A percentile compares a stretch with the other conserved stretches of the same genome.
Evolutionary conservation across 75 land plant species (phyloP).

Genomic region (Pseudotsuga menziesii): DNA sequence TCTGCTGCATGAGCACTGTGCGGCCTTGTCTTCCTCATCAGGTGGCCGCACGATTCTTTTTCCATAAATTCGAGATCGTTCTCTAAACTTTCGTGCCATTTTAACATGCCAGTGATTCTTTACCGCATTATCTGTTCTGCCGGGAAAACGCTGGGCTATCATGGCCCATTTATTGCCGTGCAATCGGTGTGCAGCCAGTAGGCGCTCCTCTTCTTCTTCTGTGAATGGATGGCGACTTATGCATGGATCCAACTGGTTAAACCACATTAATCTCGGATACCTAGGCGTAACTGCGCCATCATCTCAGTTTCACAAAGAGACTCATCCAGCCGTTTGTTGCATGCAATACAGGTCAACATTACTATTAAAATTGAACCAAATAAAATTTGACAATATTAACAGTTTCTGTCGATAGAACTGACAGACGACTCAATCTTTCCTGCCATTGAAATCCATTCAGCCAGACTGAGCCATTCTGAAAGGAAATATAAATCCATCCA

Average conservation of each 20-base stretch:
- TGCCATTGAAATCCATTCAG: no score
- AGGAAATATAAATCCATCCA: no score
- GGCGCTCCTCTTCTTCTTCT: constrained; percentile 58
- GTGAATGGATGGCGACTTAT: constrained; percentile 58
- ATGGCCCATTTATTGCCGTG: constrained; percentile 57
- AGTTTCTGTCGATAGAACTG: no score
- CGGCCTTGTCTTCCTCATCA: not conserved
- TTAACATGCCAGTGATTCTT: constrained; percentile 74
- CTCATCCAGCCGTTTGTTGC: no score
- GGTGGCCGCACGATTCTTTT: constrained; percentile 4
- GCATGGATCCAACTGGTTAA: constrained; percentile 61
- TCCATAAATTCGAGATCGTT: constrained; percentile 25
- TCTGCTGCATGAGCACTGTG: not conserved
- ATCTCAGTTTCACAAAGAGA: no score
- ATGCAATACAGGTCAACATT: no score
- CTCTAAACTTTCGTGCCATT: constrained; percentile 52
- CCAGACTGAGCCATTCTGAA: no score
- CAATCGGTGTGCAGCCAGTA: constrained; percentile 37
- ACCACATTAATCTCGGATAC: constrained; percentile 68
- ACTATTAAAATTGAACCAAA: no score
- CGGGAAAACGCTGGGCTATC: constrained; percentile 55
- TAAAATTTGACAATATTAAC: no score
- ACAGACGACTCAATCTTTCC: no score
- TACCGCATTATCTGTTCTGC: constrained; percentile 61
- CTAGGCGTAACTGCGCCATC: no score